These are phyloP conservation scores for Ordospora colligata DNA, from an alignment of 371 early-diverging fungal genomes.

Conservation along the genomic window DNA sequence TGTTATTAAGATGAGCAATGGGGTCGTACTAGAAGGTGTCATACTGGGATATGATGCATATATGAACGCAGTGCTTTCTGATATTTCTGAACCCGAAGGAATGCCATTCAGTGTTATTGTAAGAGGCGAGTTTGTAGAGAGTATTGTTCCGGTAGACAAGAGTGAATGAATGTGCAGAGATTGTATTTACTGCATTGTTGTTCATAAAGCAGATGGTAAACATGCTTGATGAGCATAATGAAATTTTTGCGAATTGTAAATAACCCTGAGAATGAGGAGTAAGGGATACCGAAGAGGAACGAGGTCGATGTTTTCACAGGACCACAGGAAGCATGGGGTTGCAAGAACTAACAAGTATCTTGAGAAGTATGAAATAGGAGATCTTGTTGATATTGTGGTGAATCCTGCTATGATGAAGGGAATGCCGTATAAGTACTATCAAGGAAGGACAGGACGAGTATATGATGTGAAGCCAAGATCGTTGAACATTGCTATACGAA, in stretches of 20 bases:
- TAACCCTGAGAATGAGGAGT: conserved; percentile 56
- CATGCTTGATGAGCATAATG: neutral
- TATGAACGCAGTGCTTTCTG: conserved; percentile 21
- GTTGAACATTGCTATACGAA: conserved; percentile 92
- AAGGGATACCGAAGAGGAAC: conserved; percentile 85
- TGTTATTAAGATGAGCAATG: neutral
- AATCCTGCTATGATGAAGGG: conserved; percentile 95
- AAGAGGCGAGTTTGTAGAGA: conserved; percentile 5
- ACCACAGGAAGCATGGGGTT: conserved; percentile 75
- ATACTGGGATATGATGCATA: conserved; percentile 21
- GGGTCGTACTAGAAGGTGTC: neutral
- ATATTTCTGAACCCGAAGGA: neutral
- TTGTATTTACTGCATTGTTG: too few relatives aligned
- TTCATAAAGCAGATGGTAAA: too few relatives aligned
- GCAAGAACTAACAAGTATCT: conserved; percentile 86
- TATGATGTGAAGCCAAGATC: conserved; percentile 62
- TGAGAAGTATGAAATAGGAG: conserved; percentile 89
- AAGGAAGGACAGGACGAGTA: conserved; percentile 68
- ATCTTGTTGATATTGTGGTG: conserved; percentile 92
- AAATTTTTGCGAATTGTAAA: conserved; percentile 42
- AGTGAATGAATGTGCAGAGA: too few relatives aligned
- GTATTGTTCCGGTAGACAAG: neutral
- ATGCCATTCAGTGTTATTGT: neutral
- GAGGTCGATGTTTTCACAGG: conserved; percentile 88
- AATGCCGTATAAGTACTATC: conserved; percentile 99